A percentile compares a stretch with the other conserved stretches of the same genome.
Conservation (phyloP, 176 grass and related monocot species). For the Lolium perenne region DNA sequence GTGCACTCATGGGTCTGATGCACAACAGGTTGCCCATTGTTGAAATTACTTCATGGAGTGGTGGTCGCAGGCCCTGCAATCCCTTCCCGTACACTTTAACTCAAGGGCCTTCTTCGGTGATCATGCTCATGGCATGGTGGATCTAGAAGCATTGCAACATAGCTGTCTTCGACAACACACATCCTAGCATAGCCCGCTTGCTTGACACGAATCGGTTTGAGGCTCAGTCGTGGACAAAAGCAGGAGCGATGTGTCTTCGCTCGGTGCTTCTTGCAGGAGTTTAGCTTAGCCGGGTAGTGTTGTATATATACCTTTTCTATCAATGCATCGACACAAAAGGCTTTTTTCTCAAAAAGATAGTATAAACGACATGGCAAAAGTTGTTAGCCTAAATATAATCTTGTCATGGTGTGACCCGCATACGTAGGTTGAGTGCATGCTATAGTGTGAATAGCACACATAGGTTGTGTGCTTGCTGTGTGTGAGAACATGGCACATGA, state of each 20-base stretch:
- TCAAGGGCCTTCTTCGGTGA: background rate
- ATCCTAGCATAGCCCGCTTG: background rate
- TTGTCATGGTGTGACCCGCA: too few species aligned
- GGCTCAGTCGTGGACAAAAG: background rate
- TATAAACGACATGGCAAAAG: slow-evolving; percentile 1
- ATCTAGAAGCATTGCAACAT: slow-evolving; percentile 11
- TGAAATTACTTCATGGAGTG: background rate
- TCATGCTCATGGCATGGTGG: background rate
- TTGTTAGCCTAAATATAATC: too few species aligned
- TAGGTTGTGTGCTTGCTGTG: too few species aligned
- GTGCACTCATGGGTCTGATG: background rate
- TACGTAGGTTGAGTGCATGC: too few species aligned
- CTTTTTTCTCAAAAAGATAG: background rate
- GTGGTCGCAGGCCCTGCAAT: background rate
- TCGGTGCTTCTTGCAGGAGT: background rate
- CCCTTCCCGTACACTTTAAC: background rate
- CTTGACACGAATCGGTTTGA: background rate
- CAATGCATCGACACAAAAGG: background rate
- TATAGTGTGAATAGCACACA: too few species aligned
- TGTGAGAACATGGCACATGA: too few species aligned
- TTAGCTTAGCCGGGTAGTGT: background rate
- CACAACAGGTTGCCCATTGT: background rate
- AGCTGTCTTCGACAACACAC: background rate
- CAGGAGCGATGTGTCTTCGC: background rate
- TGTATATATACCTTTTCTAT: slow-evolving; percentile 10